Base-by-base conservation (phyloP, 768 basidiomycete genomes). In the Pholiota conissans region DNA sequence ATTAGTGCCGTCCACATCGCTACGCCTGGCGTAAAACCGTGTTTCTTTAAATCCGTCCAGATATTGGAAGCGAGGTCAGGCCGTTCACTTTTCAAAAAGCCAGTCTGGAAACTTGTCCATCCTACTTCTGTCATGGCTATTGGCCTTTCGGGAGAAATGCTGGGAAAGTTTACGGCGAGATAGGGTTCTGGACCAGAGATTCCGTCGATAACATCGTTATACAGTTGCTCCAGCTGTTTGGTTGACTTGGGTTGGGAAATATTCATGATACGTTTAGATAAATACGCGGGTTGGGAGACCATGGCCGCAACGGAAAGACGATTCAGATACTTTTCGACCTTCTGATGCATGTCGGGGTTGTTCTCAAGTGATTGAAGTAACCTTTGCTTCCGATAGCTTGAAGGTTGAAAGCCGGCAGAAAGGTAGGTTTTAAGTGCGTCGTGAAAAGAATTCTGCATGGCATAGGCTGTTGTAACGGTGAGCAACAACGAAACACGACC, bases 1-100 rank as follows among this genome's bases (percentile, higher is more conserved):
- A 95, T 73, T 42, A 92, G 77, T 14, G 85, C 83, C 9, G 83
- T 90, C 91, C 92, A 94, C 49, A 84, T 80, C 26, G 77, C 72
- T 8, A 82, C 70, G 1, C 79, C 79, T n/a, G 86, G 85, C 34
- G 57, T 69, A 34, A 88, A 68, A 0, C 78, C 79, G 20, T 79
- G 71, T 34, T 69, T 63, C 16, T 73, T 52, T 73, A 91, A 81
- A 67, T 91, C 90, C 32, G 81, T 75, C 92, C 92, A 93, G 5
- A 92, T 66, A 22, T 73, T 71, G 42, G 79, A 80, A 3, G 86
- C 90, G 20, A 86, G 70, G 51, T 88, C 85, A 40, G 74, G 74
- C 28, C 80, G 73, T 34, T 80, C 75, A 59, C 79, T 77, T 55
- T 76, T 79, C 39, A 91, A 71, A 61, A 91, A 91, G 13, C 80